A percentile compares a stretch with the other conserved stretches of the same genome.
These are phyloP conservation scores for Blepharisma undulans DNA, from an alignment of 169 alveolate genomes.

Conservation along the genomic window DNA sequence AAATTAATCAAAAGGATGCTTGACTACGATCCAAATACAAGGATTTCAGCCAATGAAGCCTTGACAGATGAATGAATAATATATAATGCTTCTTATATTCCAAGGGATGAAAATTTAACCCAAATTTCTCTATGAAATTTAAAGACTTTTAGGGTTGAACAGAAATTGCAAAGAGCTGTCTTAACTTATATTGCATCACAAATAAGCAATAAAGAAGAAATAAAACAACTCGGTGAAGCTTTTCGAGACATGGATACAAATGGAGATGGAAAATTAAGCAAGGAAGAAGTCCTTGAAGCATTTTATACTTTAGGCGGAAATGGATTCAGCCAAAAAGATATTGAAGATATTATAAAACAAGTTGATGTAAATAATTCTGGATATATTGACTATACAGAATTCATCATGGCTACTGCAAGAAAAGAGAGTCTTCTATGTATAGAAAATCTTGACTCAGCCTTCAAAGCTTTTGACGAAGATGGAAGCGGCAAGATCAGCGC, in stretches of 20 bases:
- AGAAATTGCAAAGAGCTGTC: constrained; percentile 67
- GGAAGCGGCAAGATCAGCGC: constrained; percentile 70
- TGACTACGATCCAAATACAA: constrained; percentile 24
- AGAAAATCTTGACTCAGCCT: constrained; percentile 70
- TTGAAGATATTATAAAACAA: constrained; percentile 72
- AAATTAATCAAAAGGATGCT: constrained; percentile 65
- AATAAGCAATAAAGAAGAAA: constrained; percentile 45
- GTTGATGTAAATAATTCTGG: constrained; percentile 82
- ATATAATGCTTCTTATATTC: neutral
- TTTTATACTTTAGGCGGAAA: neutral
- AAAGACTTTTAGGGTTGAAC: constrained; percentile 26
- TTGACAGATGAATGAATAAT: constrained; percentile 6
- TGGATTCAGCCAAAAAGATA: constrained; percentile 53
- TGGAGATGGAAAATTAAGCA: constrained; percentile 80
- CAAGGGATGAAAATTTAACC: neutral
- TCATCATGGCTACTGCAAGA: constrained; percentile 69
- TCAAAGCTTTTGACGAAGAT: constrained; percentile 78
- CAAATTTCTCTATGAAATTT: constrained; percentile 10
- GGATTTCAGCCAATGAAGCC: constrained; percentile 13
- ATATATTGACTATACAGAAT: constrained; percentile 80
- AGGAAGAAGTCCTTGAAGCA: constrained; percentile 59
- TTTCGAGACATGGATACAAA: constrained; percentile 68
- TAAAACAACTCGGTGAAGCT: constrained; percentile 52
- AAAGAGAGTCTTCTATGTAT: constrained; percentile 55
- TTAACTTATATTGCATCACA: constrained; percentile 63